Percentiles rank a stretch among this genome's conserved stretches.
Evolutionary conservation across 495 filamentous ascomycete genomes (phyloP).

Genomic region (Lophiostoma macrostomum): DNA sequence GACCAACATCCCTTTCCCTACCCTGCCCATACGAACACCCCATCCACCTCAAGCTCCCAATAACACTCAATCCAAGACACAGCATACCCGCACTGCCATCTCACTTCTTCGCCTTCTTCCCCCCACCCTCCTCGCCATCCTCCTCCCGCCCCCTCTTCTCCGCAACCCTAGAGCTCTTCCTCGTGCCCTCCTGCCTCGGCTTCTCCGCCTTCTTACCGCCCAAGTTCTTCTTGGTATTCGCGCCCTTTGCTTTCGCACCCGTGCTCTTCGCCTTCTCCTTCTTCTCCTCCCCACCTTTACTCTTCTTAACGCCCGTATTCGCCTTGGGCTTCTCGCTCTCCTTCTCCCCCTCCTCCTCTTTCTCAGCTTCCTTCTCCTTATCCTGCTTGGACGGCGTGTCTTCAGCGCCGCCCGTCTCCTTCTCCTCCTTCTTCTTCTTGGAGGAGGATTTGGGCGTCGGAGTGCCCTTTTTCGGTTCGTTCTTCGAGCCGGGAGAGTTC

Average conservation of each 20-base stretch:
- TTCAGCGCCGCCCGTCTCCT: conserved; percentile 34
- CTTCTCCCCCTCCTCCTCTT: not conserved
- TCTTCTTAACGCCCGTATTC: conserved; percentile 17
- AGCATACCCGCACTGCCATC: not conserved
- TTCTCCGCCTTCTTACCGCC: conserved; percentile 7
- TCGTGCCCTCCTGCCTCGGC: conserved; percentile 22
- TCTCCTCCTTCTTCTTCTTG: conserved; percentile 39
- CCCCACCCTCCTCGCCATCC: not conserved
- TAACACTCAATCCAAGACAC: not conserved
- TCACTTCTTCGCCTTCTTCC: conserved; percentile 26
- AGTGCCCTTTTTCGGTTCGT: conserved; percentile 49
- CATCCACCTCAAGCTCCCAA: not conserved
- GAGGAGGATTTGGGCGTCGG: conserved; percentile 41
- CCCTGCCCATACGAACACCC: no score
- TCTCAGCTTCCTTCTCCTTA: conserved; percentile 1
- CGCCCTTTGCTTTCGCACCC: no score
- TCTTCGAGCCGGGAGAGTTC: conserved; percentile 51
- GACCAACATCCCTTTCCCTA: no score
- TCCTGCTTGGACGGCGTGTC: not conserved
- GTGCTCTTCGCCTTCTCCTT: conserved; percentile 3
- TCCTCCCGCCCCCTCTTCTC: conserved; percentile 13
- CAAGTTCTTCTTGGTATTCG: no score
- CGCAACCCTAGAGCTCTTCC: conserved; percentile 19
- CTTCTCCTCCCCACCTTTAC: not conserved
- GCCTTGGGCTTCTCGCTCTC: conserved; percentile 18